Evolutionary conservation across 352 stramenopile species (phyloP).

Genomic region (Phytophthora palmivora): DNA sequence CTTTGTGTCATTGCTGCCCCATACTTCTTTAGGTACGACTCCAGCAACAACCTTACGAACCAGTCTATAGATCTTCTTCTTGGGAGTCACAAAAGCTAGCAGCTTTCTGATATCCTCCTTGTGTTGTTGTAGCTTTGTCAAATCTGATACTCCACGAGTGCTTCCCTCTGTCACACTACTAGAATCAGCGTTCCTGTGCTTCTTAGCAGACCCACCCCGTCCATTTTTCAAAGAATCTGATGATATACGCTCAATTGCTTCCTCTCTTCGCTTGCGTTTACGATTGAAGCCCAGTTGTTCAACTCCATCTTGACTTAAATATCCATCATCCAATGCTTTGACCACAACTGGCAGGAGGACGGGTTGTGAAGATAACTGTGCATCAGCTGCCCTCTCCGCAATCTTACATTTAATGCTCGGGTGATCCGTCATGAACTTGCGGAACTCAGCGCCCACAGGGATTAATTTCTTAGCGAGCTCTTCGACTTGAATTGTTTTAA

Average conservation of each 20-base stretch:
- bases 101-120: conserved; percentile 56
- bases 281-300: conserved; percentile 22
- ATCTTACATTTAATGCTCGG: conserved; percentile 37
- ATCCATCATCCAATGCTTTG: conserved; percentile 57
- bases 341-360: conserved; percentile 33
- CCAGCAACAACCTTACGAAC: conserved; percentile 56
- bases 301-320: conserved; percentile 61
- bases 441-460: conserved; percentile 41
- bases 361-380: conserved; percentile 7
- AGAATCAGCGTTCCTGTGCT: conserved; percentile 6
- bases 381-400: conserved; percentile 14
- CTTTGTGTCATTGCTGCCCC: conserved; percentile 37
- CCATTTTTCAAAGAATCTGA: conserved; percentile 3
- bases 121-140: conserved; percentile 59
- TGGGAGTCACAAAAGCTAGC: conserved; percentile 48
- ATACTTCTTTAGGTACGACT: conserved; percentile 69
- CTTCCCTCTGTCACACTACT: not conserved
- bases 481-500: conserved; percentile 47
- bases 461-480: conserved; percentile 40
- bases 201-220: conserved; percentile 14
- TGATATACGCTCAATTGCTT: conserved; percentile 43
- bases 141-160: not conserved
- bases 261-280: conserved; percentile 59
- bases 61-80: conserved; percentile 55
- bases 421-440: conserved; percentile 56